These are phyloP conservation scores for Lachancea sp. DNA, from an alignment of 805 yeast species.

Conservation along the genomic window DNA sequence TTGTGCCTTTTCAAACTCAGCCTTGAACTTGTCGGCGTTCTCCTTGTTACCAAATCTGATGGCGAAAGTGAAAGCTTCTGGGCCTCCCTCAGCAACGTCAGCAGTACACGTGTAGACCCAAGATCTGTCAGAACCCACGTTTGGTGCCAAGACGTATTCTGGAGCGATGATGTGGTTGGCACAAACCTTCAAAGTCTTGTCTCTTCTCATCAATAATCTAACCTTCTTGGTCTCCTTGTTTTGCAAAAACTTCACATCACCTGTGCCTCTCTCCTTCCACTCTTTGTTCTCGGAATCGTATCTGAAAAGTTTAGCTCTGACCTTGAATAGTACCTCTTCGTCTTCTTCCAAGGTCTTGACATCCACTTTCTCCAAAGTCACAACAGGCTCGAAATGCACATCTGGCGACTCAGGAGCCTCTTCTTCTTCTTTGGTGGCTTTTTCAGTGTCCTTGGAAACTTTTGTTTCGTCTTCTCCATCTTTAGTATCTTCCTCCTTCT, in stretches of 20 bases:
- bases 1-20: slow-evolving; percentile 82
- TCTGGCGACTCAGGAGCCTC: slow-evolving; percentile 38
- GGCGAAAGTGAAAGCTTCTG: slow-evolving; percentile 95
- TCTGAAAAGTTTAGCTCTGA: slow-evolving; percentile 91
- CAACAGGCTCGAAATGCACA: slow-evolving; percentile 94
- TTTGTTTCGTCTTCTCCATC: slow-evolving; percentile 27
- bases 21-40: slow-evolving; percentile 93
- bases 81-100: slow-evolving; percentile 90
- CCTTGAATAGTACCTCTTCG: slow-evolving; percentile 76
- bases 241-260: slow-evolving; percentile 92
- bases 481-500: slow-evolving; percentile 33
- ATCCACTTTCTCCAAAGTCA: slow-evolving; percentile 90
- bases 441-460: slow-evolving; percentile 23
- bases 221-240: slow-evolving; percentile 79
- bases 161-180: slow-evolving; percentile 90
- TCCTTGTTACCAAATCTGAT: slow-evolving; percentile 89
- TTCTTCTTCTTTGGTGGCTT: slow-evolving; percentile 25
- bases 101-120: slow-evolving; percentile 97
- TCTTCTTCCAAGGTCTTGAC: slow-evolving; percentile 93
- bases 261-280: slow-evolving; percentile 99
- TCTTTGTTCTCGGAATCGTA: slow-evolving; percentile 79
- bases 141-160: slow-evolving; percentile 79
- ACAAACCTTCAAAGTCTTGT: slow-evolving; percentile 94
- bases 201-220: slow-evolving; percentile 96
- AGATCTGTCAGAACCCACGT: slow-evolving; percentile 94